Base-by-base conservation (phyloP, 331 rosid genomes). In the Phaseolus coccineus region DNA sequence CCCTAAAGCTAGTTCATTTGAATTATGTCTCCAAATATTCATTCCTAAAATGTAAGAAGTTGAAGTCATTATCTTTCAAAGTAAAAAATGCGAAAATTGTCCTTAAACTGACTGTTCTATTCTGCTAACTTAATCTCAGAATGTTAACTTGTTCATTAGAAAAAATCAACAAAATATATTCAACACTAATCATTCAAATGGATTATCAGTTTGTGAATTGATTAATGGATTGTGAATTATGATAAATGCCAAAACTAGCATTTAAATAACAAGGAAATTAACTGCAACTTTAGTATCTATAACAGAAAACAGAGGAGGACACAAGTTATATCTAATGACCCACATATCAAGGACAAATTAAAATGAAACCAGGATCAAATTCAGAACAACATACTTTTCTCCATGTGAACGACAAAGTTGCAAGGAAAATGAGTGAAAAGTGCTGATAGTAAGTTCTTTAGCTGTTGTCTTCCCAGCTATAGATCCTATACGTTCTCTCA, bases 371-470 rank as follows among this genome's bases (percentile, higher is more conserved):
- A 2, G 40, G 61, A 68, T 56, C 28, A 48, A 82, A 69, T 76
- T 56, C 22, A 64, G 77, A 78, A 75, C 27, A 59, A 70, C 91
- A 71, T 92, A 95, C 97, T 90, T 91, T 79, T 92, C 97, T 46
- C 94, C 99, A 87, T 95, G 93, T 51, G 80, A 81, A 59, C 99
- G 97, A 85, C 99, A 95, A 62, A 95, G 96, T 81, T 91, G 94
- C 96, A 95, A 88, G 47, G 96, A 95, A 90, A 92, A 95, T 33
- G 99, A 95, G 87, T 95, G 99, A 88, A 95, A 95, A 19, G 99
- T 95, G 71, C 99, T 95, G 85, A 95, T 95, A 44, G 92, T 88
- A 13, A 95, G 97, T 69, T 90, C 93, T 83, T 91, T 95, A 22
- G 97, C 96, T 0, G 65, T 80, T 77, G 85, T 80, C 87, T 93